phyloP scores from a whole-genome alignment of 2,329 filamentous ascomycete species.

The Colletotrichum lini region DNA sequence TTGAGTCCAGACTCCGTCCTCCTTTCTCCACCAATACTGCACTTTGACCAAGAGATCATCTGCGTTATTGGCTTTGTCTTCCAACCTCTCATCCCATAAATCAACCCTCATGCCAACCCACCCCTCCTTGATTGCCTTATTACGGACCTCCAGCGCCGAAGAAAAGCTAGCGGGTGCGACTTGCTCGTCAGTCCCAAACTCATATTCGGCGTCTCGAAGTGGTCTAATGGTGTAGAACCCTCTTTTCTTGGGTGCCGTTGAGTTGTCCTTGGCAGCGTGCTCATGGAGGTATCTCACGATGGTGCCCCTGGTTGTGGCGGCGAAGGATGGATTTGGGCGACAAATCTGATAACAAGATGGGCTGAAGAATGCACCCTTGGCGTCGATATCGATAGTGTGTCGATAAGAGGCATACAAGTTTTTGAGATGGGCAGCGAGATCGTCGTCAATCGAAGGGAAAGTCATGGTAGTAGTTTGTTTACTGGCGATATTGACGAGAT shows the following conservation, averaged over 20 bases:
- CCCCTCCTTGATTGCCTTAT: conserved; percentile 39
- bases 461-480: not conserved
- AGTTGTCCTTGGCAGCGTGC: conserved; percentile 23
- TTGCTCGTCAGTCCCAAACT: conserved; percentile 43
- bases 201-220: conserved; percentile 35
- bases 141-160: conserved; percentile 32
- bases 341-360: conserved; percentile 44
- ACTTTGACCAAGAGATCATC: conserved; percentile 47
- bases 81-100: conserved; percentile 46
- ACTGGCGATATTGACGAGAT: not conserved
- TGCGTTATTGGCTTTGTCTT: not conserved
- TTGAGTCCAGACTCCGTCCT: conserved; percentile 44
- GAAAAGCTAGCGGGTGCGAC: conserved; percentile 40
- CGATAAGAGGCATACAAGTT: conserved; percentile 24
- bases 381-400: conserved; percentile 20
- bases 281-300: conserved; percentile 47
- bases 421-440: conserved; percentile 14
- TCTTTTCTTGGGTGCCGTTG: conserved; percentile 7
- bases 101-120: conserved; percentile 50
- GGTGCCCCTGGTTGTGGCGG: conserved; percentile 43
- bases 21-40: conserved; percentile 50
- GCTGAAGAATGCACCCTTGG: conserved; percentile 25
- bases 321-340: conserved; percentile 45
- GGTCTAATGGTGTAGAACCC: conserved; percentile 43
- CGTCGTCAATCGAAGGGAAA: not conserved